Base-by-base conservation (phyloP, 2,329 filamentous ascomycete species). In the Phyllosticta paracitricarpa region DNA sequence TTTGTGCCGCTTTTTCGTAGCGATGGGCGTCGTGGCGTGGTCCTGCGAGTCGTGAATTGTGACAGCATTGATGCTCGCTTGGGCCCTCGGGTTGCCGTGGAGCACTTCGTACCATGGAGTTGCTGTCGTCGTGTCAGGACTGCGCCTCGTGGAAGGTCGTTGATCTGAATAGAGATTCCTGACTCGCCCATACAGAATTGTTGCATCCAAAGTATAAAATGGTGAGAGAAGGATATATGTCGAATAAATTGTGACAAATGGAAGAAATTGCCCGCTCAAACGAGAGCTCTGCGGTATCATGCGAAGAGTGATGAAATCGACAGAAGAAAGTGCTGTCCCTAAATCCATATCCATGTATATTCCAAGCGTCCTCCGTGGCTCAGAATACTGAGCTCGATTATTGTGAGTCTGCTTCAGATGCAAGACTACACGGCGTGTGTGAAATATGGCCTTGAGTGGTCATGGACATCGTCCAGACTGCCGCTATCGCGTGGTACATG, bases 391-490 rank as follows among this genome's bases (percentile, higher is more conserved):
- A 30, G 6, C 28, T 6, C 28, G 7, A 30, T 30, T 4, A 6
- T 30, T 30, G 28, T 6, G 28, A 30, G 4, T 30, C 28, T 30
- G 28, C 28, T 30, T 30, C 28, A 7, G 28, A 4, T 30, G 28
- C 28, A 30, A 17, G 14, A 19, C n/a, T 48, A 48, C 40, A 48
- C 14, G 40, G 14, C 40, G n/a, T 48, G 40, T 6, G 14, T 48
- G 14, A n/a, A 48, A 17, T 17, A 48, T 6, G 12, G 40, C 40
- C 17, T 17, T 17, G 40, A 48, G 12, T 17, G 40, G 14, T 48
- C 12, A n/a, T 30, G 35, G 6, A 26, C n/a, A 28, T 54, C 60
- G 56, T 62, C 57, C 51, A 58, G 25, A 24, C 60, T 62, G 25
- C 14, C 53, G 33, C 58, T 61, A n/a, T 62, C 33, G 33, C 40